A percentile compares a stretch with the other conserved stretches of the same genome.
Evolutionary conservation across 768 basidiomycete genomes (phyloP).

Genomic region (Trametes gibbosa): DNA sequence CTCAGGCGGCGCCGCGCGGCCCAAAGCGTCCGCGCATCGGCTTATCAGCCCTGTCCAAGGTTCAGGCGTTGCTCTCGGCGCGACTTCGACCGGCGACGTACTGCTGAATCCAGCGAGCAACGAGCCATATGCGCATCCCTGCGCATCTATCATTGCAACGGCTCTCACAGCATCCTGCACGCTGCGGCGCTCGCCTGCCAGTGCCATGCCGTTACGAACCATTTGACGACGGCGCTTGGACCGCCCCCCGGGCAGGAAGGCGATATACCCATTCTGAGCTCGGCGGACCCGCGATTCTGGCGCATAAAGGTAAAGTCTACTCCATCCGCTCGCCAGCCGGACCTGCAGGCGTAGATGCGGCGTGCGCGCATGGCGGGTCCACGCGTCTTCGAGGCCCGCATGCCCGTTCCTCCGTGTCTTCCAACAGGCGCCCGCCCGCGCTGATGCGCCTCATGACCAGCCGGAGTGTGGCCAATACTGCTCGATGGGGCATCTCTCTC

Average conservation of each 20-base stretch:
- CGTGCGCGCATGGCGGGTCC: neutral
- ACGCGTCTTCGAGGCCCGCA: neutral
- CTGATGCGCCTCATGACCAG: constrained; percentile 13
- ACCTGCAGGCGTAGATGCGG: neutral
- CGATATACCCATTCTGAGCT: neutral
- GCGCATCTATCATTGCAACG: neutral
- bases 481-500: neutral
- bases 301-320: constrained; percentile 6
- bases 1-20: neutral
- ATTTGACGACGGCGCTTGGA: neutral
- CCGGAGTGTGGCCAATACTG: neutral
- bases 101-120: neutral
- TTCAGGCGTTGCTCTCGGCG: neutral
- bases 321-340: neutral
- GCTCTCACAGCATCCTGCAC: neutral
- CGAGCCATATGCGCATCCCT: neutral
- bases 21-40: neutral
- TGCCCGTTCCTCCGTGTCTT: neutral
- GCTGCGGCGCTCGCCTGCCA: neutral
- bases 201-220: neutral
- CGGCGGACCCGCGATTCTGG: neutral
- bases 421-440: neutral
- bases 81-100: neutral
- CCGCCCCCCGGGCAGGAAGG: neutral
- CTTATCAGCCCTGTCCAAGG: neutral